Conservation (phyloP, 2,329 filamentous ascomycete genomes). For the Colletotrichum caudatum region DNA sequence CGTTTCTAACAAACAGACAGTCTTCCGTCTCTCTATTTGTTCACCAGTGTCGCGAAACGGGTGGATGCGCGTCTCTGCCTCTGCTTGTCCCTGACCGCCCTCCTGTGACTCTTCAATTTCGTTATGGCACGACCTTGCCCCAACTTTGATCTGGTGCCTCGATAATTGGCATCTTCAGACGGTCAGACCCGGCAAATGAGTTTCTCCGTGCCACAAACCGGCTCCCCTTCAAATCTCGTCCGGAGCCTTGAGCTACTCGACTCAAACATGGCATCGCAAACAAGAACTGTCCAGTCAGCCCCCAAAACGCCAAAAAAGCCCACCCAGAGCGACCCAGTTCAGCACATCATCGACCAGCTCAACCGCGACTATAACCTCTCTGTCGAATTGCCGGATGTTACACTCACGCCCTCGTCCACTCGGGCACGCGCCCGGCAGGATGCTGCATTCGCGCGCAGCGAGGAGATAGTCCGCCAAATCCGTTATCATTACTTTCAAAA, state of each 20-base stretch:
- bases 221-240: background rate
- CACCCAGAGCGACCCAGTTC: background rate
- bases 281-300: constrained; percentile 1
- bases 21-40: background rate
- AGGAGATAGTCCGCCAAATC: constrained; percentile 18
- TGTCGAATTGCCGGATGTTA: constrained; percentile 23
- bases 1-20: background rate
- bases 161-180: background rate
- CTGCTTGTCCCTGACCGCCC: background rate
- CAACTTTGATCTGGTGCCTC: background rate
- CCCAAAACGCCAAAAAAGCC: constrained; percentile 25
- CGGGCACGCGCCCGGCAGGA: background rate
- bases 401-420: constrained; percentile 6
- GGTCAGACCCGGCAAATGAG: background rate
- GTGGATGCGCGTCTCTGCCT: too few relatives aligned
- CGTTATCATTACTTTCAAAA: constrained; percentile 19
- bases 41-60: too few relatives aligned
- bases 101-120: background rate
- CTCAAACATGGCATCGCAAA: constrained; percentile 19
- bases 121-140: constrained; percentile 10
- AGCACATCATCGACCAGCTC: constrained; percentile 31
- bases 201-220: background rate
- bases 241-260: background rate
- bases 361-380: constrained; percentile 31
- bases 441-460: constrained; percentile 9